Evolutionary conservation across 2,329 filamentous ascomycete species (phyloP), one percentile per base, ranked within the genome.

Genomic region (Hypoxylon sp.): DNA sequence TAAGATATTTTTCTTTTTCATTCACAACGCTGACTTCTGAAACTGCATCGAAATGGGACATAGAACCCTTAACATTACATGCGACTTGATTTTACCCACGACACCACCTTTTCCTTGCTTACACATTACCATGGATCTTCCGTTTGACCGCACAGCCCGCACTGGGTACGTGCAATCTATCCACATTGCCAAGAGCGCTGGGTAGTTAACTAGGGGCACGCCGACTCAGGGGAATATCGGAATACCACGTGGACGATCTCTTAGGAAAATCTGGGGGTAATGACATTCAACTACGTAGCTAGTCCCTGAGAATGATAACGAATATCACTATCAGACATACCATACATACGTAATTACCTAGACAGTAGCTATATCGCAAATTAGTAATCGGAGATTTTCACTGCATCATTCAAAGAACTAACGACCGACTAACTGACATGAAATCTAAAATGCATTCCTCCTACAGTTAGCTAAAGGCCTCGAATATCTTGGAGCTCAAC

Each of bases 331-430:
- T 59, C 28, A 23, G 30, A 51, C 17, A n/a, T 21, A 43, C 17
- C 19, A 21, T 5, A 41, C 14, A 41, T n/a, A 14, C 4, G 13
- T 41, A 43, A 7, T 45, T 49, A 60, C 57, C 51, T 28, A 45
- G 46, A 45, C 51, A 34, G 32, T 46, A 56, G 19, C 38, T 63
- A 63, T 52, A 63, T 63, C 32, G 25, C 36, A 57, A n/a, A 45
- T 51, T 34, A 46, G 46, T 51, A 56, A 60, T 51, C 62, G 56
- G 49, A 51, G 50, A 60, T 45, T 65, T 62, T 23, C 23, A 25
- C 43, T 19, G 23, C 41, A 45, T 17, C 25, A n/a, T 49, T 46
- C 48, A 21, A 41, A 32, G 36, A 48, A 48, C 46, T 53, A 56
- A 34, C 23, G 6, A 49, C n/a, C 14, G 21, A 21, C 17, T 43